Percentiles rank a stretch among this genome's conserved stretches.
These are phyloP conservation scores for Aspergillus biplanus DNA, from an alignment of 495 filamentous ascomycete genomes.

Conservation along the genomic window DNA sequence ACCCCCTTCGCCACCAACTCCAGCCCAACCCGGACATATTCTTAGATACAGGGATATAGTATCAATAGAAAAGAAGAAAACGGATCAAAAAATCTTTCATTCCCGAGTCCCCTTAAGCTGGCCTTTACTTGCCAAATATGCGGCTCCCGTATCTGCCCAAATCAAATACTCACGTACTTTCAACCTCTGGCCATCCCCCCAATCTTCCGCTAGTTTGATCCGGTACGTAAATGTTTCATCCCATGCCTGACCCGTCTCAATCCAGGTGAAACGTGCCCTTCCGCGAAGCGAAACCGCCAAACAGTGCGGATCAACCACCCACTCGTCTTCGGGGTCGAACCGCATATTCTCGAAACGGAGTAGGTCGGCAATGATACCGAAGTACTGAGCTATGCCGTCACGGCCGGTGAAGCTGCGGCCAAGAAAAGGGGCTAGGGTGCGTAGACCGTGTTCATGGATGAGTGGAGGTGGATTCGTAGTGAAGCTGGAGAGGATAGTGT, in stretches of 20 bases:
- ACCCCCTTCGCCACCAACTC: no score
- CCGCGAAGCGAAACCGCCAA: constrained; percentile 55
- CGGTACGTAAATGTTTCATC: constrained; percentile 62
- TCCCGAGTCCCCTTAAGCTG: constrained; percentile 29
- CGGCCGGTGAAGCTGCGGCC: constrained; percentile 56
- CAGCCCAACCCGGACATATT: neutral
- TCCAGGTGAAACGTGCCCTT: constrained; percentile 53
- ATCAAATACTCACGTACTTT: constrained; percentile 58
- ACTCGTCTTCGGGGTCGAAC: constrained; percentile 51
- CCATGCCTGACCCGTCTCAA: constrained; percentile 55
- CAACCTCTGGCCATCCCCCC: constrained; percentile 24
- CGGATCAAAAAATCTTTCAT: neutral
- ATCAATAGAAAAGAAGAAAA: neutral
- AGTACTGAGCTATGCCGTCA: constrained; percentile 53
- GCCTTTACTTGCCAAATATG: constrained; percentile 59
- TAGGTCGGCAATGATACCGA: constrained; percentile 41
- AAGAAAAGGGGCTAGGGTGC: constrained; percentile 63
- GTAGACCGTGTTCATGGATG: constrained; percentile 62
- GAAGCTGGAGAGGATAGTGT: constrained; percentile 53
- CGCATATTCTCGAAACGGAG: constrained; percentile 52
- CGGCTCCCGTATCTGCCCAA: constrained; percentile 69
- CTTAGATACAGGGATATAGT: neutral
- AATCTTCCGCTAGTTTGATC: constrained; percentile 51
- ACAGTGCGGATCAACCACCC: constrained; percentile 51
- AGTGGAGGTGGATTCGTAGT: constrained; percentile 37